Percentiles rank a stretch among this genome's conserved stretches.
Conservation (phyloP, 73 alveolate genomes). For the Stentor roeselii region DNA sequence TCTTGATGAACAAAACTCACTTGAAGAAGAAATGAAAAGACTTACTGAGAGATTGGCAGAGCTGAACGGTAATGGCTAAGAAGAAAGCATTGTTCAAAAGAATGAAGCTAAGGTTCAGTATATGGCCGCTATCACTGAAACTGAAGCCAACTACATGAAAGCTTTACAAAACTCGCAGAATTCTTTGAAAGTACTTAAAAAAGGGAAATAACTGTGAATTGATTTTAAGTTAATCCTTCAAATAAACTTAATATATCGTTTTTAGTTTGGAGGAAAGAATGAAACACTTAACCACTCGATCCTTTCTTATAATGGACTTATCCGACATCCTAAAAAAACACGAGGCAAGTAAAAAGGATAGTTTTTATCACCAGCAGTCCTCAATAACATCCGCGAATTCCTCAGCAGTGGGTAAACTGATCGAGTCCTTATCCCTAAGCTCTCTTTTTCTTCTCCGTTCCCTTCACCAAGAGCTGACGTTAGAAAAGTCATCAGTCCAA, state of each 20-base stretch:
- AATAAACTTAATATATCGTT: too few species aligned
- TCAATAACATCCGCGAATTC: conserved; percentile 10
- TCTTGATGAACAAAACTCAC: background rate
- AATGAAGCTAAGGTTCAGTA: background rate
- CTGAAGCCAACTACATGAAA: background rate
- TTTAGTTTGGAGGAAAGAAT: too few species aligned
- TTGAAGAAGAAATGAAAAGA: background rate
- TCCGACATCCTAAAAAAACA: background rate
- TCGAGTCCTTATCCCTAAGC: conserved; percentile 4
- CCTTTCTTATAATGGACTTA: too few species aligned
- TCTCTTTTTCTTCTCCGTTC: background rate
- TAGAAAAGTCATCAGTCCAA: background rate
- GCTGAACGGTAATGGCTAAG: background rate
- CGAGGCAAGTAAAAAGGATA: background rate
- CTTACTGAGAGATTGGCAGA: background rate
- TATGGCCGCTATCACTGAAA: background rate
- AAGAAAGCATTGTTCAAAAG: background rate
- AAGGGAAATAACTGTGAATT: background rate
- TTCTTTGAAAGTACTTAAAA: background rate
- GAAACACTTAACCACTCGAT: too few species aligned
- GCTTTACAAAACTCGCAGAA: background rate
- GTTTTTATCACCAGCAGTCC: background rate
- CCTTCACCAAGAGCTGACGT: background rate
- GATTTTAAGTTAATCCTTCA: too few species aligned
- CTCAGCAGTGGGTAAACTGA: background rate